Conservation (phyloP, 139 green algal species). For the Closterium sp. region DNA sequence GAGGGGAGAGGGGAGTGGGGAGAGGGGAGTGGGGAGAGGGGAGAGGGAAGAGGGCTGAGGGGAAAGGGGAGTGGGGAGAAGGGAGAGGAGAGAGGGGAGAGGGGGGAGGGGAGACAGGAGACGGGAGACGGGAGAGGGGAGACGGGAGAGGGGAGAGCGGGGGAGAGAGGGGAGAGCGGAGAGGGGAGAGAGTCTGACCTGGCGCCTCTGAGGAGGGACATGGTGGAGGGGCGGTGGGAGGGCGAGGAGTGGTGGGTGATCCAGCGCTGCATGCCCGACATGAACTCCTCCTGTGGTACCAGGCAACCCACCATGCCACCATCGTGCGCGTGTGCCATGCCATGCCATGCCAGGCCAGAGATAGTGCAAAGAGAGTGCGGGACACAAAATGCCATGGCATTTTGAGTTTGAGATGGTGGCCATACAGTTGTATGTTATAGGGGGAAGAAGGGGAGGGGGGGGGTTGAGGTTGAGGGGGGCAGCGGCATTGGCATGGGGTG, state of each 20-base stretch:
- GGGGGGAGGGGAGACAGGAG: too few relatives aligned
- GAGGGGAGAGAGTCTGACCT: neutral
- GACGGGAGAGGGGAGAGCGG: neutral
- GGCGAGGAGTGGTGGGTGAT: neutral
- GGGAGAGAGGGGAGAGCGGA: neutral
- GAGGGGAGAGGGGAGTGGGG: too few relatives aligned
- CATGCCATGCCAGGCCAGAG: neutral
- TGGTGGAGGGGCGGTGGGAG: neutral
- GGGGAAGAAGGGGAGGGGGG: neutral
- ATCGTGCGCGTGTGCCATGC: neutral
- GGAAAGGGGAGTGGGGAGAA: neutral
- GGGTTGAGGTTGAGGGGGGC: too few relatives aligned
- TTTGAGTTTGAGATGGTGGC: too few relatives aligned
- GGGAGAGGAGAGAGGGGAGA: too few relatives aligned
- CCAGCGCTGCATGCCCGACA: neutral
- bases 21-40: too few relatives aligned
- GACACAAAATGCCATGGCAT: too few relatives aligned
- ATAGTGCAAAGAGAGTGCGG: too few relatives aligned
- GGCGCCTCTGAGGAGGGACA: neutral
- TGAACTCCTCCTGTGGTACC: neutral
- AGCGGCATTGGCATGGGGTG: too few relatives aligned
- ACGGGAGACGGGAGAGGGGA: neutral
- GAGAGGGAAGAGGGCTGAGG: too few relatives aligned
- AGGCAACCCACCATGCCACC: neutral
- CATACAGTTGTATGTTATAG: neutral